Conservation (phyloP, 176 grass and related monocot genomes). For the Urochloa ruziziensis region DNA sequence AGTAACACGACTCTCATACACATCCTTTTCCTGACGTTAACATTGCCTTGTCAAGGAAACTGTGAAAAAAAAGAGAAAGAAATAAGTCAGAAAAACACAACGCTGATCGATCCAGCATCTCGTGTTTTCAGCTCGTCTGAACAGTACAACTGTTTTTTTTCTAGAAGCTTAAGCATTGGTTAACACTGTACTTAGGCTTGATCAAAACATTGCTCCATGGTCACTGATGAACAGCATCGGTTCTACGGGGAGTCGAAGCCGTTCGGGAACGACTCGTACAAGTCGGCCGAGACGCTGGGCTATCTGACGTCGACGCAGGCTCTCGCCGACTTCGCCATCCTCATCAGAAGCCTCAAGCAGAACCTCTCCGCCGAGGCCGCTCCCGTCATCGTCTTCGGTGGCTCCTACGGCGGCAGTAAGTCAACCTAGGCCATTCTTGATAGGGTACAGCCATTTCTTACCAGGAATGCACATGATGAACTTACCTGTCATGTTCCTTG, state of each 20-base stretch:
- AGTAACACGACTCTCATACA: neutral
- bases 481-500: neutral
- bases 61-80: neutral
- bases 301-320: conserved; percentile 97
- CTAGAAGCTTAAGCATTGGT: neutral
- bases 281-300: conserved; percentile 52
- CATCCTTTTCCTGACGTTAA: neutral
- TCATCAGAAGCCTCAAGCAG: conserved; percentile 79
- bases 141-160: neutral
- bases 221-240: conserved; percentile 56
- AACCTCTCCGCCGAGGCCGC: conserved; percentile 76
- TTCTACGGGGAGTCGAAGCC: conserved; percentile 95
- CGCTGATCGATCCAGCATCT: neutral
- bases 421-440: neutral
- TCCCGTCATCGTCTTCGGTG: conserved; percentile 87
- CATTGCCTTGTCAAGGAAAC: neutral
- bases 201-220: neutral
- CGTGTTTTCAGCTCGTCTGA: neutral
- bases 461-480: neutral
- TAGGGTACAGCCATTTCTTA: neutral
- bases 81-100: neutral
- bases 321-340: conserved; percentile 81
- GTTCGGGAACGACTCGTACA: conserved; percentile 81
- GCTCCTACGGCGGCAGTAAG: conserved; percentile 94
- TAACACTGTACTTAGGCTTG: neutral